These are phyloP conservation scores for Calonectria fujianensis DNA, from an alignment of 2,329 filamentous ascomycete genomes.

Conservation along the genomic window DNA sequence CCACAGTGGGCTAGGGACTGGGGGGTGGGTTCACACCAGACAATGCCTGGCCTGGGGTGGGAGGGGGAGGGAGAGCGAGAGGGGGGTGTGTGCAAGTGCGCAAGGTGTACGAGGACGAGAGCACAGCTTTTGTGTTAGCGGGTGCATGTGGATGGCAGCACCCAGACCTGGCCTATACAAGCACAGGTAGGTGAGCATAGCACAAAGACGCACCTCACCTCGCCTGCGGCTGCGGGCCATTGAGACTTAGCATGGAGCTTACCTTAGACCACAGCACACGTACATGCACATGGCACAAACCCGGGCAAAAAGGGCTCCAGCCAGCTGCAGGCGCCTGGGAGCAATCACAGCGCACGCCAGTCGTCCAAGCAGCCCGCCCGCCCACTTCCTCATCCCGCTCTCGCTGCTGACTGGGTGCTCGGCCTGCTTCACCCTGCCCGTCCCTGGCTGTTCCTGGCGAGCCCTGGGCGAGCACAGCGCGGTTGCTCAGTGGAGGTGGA, in stretches of 20 bases:
- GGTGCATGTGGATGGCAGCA: constrained; percentile 9
- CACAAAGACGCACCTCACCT: constrained; percentile 23
- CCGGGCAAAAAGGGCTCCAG: constrained; percentile 41
- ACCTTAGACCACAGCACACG: constrained; percentile 22
- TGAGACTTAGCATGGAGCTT: constrained; percentile 22
- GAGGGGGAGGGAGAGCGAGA: neutral
- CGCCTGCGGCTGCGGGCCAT: constrained; percentile 19
- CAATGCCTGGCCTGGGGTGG: constrained; percentile 19
- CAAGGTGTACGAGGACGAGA: constrained; percentile 15
- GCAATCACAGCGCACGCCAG: constrained; percentile 53
- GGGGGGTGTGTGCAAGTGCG: neutral
- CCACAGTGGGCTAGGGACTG: constrained; percentile 29
- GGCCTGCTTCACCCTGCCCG: constrained; percentile 41
- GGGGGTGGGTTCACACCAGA: constrained; percentile 21
- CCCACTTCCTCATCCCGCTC: constrained; percentile 47
- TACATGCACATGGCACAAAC: constrained; percentile 46
- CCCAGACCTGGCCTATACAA: constrained; percentile 14
- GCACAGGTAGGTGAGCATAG: constrained; percentile 24
- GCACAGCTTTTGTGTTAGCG: constrained; percentile 27
- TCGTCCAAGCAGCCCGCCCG: constrained; percentile 47
- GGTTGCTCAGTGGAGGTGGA: constrained; percentile 57
- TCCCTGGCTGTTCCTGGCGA: constrained; percentile 27
- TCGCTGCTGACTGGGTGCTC: constrained; percentile 51
- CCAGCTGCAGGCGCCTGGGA: constrained; percentile 38
- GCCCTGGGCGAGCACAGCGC: constrained; percentile 39